These are phyloP conservation scores for Epichloe sp. DNA, from an alignment of 2,329 filamentous ascomycete genomes.

Conservation along the genomic window DNA sequence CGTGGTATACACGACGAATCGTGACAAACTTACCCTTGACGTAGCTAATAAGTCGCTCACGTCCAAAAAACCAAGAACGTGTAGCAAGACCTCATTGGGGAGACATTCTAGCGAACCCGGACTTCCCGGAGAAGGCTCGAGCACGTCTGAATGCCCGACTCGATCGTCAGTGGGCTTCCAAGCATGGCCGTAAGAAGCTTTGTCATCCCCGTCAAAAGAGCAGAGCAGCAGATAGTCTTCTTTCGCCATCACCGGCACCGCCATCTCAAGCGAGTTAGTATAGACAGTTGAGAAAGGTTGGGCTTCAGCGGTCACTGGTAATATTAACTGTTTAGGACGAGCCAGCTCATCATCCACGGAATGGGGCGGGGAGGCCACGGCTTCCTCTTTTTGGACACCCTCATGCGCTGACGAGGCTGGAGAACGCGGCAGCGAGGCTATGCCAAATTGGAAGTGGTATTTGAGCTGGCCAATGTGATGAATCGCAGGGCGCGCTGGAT, in stretches of 20 bases:
- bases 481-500: not conserved
- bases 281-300: not conserved
- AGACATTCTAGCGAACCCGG: slow-evolving; percentile 25
- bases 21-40: slow-evolving; percentile 36
- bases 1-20: not conserved
- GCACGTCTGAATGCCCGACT: not conserved
- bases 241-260: not conserved
- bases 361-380: not conserved
- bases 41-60: slow-evolving; percentile 41
- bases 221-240: not conserved
- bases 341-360: slow-evolving; percentile 1
- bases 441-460: not conserved
- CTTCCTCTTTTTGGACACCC: slow-evolving; percentile 1
- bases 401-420: not conserved
- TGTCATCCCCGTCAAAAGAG: not conserved
- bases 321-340: not conserved
- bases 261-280: not conserved
- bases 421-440: not conserved
- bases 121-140: not conserved
- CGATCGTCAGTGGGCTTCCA: not conserved
- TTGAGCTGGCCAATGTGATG: slow-evolving; percentile 1
- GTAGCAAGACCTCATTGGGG: slow-evolving; percentile 43
- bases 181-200: not conserved
- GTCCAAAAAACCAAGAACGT: slow-evolving; percentile 42
- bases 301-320: not conserved